phyloP scores from a whole-genome alignment of 805 yeast species.

The Wickerhamomyces ciferrii region DNA sequence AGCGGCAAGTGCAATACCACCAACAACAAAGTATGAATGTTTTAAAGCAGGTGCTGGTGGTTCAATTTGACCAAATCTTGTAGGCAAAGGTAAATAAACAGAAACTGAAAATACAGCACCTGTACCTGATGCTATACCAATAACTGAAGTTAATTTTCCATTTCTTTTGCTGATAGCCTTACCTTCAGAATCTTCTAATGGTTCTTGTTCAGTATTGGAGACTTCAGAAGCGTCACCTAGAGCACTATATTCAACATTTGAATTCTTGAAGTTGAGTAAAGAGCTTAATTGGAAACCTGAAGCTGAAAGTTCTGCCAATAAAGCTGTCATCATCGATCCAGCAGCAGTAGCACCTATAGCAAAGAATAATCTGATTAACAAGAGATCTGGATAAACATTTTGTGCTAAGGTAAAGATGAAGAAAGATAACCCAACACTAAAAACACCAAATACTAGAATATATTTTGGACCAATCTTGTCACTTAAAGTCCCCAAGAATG shows the following conservation, averaged over 20 bases:
- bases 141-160: constrained; percentile 54
- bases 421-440: constrained; percentile 41
- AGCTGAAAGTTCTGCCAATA: constrained; percentile 48
- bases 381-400: constrained; percentile 42
- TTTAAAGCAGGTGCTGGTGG: constrained; percentile 40
- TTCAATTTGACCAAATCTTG: constrained; percentile 34
- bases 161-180: constrained; percentile 26
- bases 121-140: constrained; percentile 58
- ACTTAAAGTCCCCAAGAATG: constrained; percentile 57
- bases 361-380: constrained; percentile 48
- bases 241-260: constrained; percentile 3
- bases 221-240: constrained; percentile 3
- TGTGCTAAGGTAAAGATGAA: constrained; percentile 42
- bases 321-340: constrained; percentile 56
- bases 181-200: constrained; percentile 9
- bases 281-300: constrained; percentile 33
- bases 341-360: constrained; percentile 53
- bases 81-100: constrained; percentile 51
- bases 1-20: constrained; percentile 31
- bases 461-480: constrained; percentile 60
- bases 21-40: constrained; percentile 45
- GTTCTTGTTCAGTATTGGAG: constrained; percentile 8
- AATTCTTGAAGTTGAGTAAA: constrained; percentile 10
- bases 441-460: constrained; percentile 42
- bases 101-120: constrained; percentile 66